Conservation (phyloP, 2,329 filamentous ascomycete species). For the Colletotrichum acutatum region DNA sequence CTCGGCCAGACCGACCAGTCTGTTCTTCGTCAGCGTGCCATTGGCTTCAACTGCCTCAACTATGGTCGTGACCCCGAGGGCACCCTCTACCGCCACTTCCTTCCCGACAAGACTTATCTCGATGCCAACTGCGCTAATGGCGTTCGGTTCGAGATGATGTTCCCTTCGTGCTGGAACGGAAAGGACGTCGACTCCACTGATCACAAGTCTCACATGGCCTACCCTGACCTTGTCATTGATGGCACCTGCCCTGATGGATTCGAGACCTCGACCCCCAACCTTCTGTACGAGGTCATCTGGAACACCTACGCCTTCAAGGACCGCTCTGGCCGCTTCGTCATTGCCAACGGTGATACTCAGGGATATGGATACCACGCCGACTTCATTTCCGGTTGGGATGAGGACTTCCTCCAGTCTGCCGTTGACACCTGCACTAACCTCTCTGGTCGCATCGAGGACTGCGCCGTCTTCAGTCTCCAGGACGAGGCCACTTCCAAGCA, state of each 20-base stretch:
- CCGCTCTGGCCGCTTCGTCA: constrained; percentile 74
- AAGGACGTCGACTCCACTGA: constrained; percentile 65
- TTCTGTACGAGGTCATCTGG: constrained; percentile 91
- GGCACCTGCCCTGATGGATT: constrained; percentile 80
- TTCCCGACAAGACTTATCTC: constrained; percentile 83
- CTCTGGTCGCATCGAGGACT: constrained; percentile 78
- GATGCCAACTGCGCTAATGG: constrained; percentile 87
- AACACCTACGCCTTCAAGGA: constrained; percentile 74
- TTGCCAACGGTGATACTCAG: constrained; percentile 82
- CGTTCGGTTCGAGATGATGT: constrained; percentile 84
- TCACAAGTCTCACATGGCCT: constrained; percentile 78
- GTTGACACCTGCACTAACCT: constrained; percentile 78
- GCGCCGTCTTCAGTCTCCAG: constrained; percentile 79
- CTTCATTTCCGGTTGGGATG: constrained; percentile 83
- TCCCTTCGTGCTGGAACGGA: constrained; percentile 91
- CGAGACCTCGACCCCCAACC: constrained; percentile 74
- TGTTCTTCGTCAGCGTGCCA: constrained; percentile 79
- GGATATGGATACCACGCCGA: constrained; percentile 83
- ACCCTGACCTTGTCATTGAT: constrained; percentile 79
- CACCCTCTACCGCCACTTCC: constrained; percentile 82
- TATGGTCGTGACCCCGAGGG: constrained; percentile 75
- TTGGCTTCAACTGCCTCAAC: constrained; percentile 97
- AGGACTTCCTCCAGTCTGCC: constrained; percentile 75
- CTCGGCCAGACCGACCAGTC: constrained; percentile 73
- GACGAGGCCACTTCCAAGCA: constrained; percentile 63